Evolutionary conservation across 2,329 filamentous ascomycete species (phyloP), one percentile per base, ranked within the genome.

Genomic region (Didymellaceae sp.): DNA sequence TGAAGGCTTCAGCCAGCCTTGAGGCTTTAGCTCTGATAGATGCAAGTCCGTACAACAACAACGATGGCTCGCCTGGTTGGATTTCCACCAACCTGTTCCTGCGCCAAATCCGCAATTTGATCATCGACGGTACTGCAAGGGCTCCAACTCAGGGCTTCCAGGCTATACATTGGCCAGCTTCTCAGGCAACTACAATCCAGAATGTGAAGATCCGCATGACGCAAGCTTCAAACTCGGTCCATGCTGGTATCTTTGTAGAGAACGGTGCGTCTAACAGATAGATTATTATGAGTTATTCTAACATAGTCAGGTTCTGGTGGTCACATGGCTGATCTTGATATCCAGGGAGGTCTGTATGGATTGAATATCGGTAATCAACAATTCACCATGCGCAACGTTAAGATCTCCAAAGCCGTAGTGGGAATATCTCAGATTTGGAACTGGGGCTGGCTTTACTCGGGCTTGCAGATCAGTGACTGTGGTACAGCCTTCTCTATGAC

Each of bases 81-180:
- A 69, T 65, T 2, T 78, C 83, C 0, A 84, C 83, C 32, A 86
- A 84, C 59, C 78, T 87, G 8, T 89, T 89, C 68, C 83, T 79
- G 60, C 78, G 86, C 24, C 82, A 85, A 55, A 80, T 89, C 50
- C 78, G 85, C 8, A 89, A 90, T 63, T 77, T 90, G 48, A 75
- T 85, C 49, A 68, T 73, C n/a, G 86, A 89, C 63, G 71, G 80
- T 26, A 84, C 80, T 2, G 72, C 74, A 5, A 75, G 84, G 3
- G 73, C 78, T 34, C 66, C 79, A 0, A 61, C 68, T 4, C 75
- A 68, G 10, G 69, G 75, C 2, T 78, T 80, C 2, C 76, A 80
- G 17, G 76, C 74, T 50, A 74, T 80, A 21, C 77, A 79, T 52
- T 79, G 77, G 77, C 76, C 75, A 10, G 75, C 74, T 17, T 75